A percentile compares a stretch with the other conserved stretches of the same genome.
phyloP scores from a whole-genome alignment of 2,329 filamentous ascomycete species.

The Cladosporium sphaerospermum region DNA sequence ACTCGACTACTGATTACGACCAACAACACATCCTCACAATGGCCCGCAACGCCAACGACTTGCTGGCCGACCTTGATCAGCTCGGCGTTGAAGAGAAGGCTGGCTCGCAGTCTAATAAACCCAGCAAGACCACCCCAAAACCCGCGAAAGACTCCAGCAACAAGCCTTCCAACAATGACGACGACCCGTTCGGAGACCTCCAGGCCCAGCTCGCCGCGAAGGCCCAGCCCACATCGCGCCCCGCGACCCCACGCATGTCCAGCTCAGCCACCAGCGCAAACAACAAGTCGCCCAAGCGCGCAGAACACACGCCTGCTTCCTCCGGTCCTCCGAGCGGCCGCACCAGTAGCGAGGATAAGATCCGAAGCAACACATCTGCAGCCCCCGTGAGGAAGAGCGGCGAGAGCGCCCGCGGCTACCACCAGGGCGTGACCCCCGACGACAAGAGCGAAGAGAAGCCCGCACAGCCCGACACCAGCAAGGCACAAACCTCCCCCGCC shows the following conservation, averaged over 20 bases:
- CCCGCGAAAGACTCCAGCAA: slow-evolving; percentile 33
- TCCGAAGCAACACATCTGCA: slow-evolving; percentile 21
- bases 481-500: slow-evolving; percentile 16
- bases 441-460: slow-evolving; percentile 31
- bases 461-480: slow-evolving; percentile 9
- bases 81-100: slow-evolving; percentile 31
- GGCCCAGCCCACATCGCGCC: slow-evolving; percentile 57
- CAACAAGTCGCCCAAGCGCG: slow-evolving; percentile 27
- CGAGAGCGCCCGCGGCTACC: slow-evolving; percentile 67
- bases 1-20: not conserved
- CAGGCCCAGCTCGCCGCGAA: slow-evolving; percentile 70
- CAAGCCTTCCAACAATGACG: slow-evolving; percentile 32
- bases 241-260: slow-evolving; percentile 70
- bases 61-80: slow-evolving; percentile 41
- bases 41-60: slow-evolving; percentile 31
- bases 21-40: slow-evolving; percentile 9
- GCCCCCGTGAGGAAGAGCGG: slow-evolving; percentile 60
- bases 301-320: slow-evolving; percentile 47
- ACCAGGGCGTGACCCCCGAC: slow-evolving; percentile 65
- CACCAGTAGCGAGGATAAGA: slow-evolving; percentile 58
- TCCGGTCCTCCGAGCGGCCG: slow-evolving; percentile 46
- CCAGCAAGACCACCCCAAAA: slow-evolving; percentile 43
- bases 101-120: slow-evolving; percentile 40
- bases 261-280: slow-evolving; percentile 40
- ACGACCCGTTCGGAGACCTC: slow-evolving; percentile 68